Percentiles rank a stretch among this genome's conserved stretches.
Evolutionary conservation across 371 early-diverging fungal species (phyloP).

Genomic region (Saksenaea vasiformis): DNA sequence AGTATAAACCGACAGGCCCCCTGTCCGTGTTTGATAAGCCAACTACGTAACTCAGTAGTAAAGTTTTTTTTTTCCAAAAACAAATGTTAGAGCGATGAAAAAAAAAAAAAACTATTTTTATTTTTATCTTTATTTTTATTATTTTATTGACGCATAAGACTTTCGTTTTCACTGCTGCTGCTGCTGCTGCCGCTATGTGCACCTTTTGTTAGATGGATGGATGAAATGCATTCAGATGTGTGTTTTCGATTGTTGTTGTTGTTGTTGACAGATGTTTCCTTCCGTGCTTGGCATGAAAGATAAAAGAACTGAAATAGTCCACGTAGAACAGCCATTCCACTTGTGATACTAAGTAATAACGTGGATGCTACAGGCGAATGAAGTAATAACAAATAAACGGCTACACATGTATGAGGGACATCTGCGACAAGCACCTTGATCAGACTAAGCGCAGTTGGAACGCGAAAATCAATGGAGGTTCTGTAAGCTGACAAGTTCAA

Average conservation of each 20-base stretch:
- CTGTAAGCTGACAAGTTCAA: slow-evolving; percentile 13
- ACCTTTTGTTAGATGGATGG: neutral
- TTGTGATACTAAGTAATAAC: slow-evolving; percentile 10
- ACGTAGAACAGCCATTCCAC: slow-evolving; percentile 7
- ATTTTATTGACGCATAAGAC: neutral
- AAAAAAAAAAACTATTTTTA: neutral
- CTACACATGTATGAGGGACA: slow-evolving; percentile 8
- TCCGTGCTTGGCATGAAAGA: slow-evolving; percentile 2
- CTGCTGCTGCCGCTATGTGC: too few relatives aligned
- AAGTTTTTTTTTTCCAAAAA: neutral
- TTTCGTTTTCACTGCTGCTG: neutral
- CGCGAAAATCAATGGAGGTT: slow-evolving; percentile 8
- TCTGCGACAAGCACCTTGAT: slow-evolving; percentile 13
- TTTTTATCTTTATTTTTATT: neutral
- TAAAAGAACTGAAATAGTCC: neutral
- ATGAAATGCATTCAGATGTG: neutral
- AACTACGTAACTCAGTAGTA: neutral
- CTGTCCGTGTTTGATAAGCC: too few relatives aligned
- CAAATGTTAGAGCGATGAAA: neutral
- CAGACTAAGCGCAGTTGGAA: slow-evolving; percentile 8
- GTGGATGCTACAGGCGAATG: slow-evolving; percentile 14
- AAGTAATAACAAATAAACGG: slow-evolving; percentile 11
- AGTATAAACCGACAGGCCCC: too few relatives aligned
- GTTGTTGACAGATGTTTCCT: neutral
- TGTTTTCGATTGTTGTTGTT: too few relatives aligned